These are phyloP conservation scores for Gentiana dahurica DNA, from an alignment of 257 asterid species.

Conservation along the genomic window DNA sequence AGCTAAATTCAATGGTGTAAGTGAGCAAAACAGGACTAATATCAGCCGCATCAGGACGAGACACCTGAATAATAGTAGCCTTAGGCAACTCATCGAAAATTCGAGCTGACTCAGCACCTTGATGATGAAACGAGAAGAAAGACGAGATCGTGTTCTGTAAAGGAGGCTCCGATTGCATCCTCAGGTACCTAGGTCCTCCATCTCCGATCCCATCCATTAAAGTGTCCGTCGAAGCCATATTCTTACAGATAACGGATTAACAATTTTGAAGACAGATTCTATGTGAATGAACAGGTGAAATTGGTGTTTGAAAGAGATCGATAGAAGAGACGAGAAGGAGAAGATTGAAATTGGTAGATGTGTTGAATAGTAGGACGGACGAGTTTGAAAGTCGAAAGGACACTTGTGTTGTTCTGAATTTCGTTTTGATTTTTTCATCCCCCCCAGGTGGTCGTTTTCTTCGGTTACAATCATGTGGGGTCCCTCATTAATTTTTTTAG, in stretches of 20 bases:
- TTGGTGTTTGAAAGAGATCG: no score
- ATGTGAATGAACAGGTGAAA: no score
- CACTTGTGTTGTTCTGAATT: no score
- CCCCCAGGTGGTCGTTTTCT: no score
- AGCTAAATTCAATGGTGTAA: constrained; percentile 68
- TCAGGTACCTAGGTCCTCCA: constrained; percentile 26
- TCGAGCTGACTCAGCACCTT: constrained; percentile 39
- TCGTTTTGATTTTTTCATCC: no score
- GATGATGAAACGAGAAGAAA: constrained; percentile 32
- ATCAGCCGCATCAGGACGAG: constrained; percentile 85
- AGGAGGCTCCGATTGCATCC: constrained; percentile 44
- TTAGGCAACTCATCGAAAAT: constrained; percentile 71
- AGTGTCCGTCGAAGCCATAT: constrained; percentile 80
- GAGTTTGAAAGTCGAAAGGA: no score
- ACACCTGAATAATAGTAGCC: constrained; percentile 60
- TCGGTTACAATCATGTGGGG: no score
- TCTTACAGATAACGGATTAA: constrained; percentile 4
- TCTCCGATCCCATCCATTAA: constrained; percentile 24
- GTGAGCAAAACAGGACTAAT: constrained; percentile 80
- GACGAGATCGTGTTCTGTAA: constrained; percentile 36
- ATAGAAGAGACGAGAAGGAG: no score
- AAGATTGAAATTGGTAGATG: no score
- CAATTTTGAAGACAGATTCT: no score
- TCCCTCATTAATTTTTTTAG: no score
- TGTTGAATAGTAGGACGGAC: no score